Base-by-base conservation (phyloP, 139 green algal genomes). In the Volvox reticuliferus region DNA sequence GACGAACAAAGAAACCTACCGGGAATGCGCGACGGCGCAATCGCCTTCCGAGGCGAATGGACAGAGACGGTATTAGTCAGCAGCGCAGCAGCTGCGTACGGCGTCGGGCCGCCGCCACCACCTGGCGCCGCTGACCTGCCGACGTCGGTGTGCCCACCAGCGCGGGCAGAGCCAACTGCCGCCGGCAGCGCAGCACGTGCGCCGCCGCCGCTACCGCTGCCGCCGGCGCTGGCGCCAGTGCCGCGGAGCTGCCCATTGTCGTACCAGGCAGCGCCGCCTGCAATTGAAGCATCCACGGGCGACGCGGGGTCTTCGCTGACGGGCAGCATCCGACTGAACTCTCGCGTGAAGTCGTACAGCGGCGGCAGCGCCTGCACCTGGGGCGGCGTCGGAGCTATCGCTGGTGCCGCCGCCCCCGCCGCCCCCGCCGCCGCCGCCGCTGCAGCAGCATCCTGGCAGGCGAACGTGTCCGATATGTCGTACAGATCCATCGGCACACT, bases 1-100 rank as follows among this genome's bases (percentile, higher is more conserved):
- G 44, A 5, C 44, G 5, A 55, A 55, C 44, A 9, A 73, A 28
- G 12, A 12, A 24, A 50, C 86, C 19, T 55, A 90, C 86, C 86
- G 6, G 86, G 86, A 18, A 90, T 90, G 50, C 71, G 73, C 2
- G 71, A 84, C 19, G 86, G 71, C 9, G 21, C 73, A 30, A 90
- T 69, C 13, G 73, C 71, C 86, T 90, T 90, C 22, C 86, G 86
- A 37, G 86, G 86, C n/a, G 86, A 90, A 44, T 83, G 71, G 26
- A 90, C 86, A 14, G 50, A 77, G 0, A 90, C 86, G n/a, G 85
- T 89, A 22, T 89, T 89, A 32, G 69, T 89, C 37, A 89, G 85
- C 69, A 89, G 44, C 17, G 85, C 37, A 6, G 85, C 85, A 26
- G 85, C 85, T n/a, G 85, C 37, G 69, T 89, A 89, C 69, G 61